phyloP scores from a whole-genome alignment of 768 basidiomycete genomes.

The Hydnomerulius pinastri region DNA sequence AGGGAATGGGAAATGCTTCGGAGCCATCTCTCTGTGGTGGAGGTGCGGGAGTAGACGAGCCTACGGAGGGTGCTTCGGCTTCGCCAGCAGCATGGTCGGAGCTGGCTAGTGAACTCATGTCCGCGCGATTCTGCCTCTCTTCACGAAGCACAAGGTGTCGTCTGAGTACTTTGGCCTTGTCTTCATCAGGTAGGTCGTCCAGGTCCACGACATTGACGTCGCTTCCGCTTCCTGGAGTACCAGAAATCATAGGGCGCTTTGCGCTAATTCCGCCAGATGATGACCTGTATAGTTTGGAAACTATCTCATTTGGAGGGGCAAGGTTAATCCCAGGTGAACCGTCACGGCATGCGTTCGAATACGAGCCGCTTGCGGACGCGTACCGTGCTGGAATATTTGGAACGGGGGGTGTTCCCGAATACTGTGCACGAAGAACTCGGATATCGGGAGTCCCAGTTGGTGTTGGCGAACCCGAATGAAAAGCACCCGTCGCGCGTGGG shows the following conservation, averaged over 20 bases:
- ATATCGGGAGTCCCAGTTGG: slow-evolving; percentile 65
- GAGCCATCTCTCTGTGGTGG: slow-evolving; percentile 46
- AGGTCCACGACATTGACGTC: slow-evolving; percentile 38
- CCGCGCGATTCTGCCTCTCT: slow-evolving; percentile 42
- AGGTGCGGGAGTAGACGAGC: slow-evolving; percentile 28
- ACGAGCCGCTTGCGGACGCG: slow-evolving; percentile 43
- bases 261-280: slow-evolving; percentile 42
- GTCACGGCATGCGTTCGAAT: slow-evolving; percentile 5
- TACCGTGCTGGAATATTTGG: slow-evolving; percentile 58
- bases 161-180: slow-evolving; percentile 79
- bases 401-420: slow-evolving; percentile 54
- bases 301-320: slow-evolving; percentile 12
- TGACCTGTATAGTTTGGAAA: slow-evolving; percentile 17
- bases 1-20: slow-evolving; percentile 86
- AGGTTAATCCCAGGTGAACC: slow-evolving; percentile 9
- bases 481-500: slow-evolving; percentile 20
- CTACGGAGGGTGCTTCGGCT: slow-evolving; percentile 20
- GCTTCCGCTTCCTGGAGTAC: slow-evolving; percentile 31
- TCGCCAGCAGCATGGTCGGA: slow-evolving; percentile 27
- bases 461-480: slow-evolving; percentile 27
- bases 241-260: slow-evolving; percentile 32
- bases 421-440: slow-evolving; percentile 64
- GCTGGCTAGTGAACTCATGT: slow-evolving; percentile 19
- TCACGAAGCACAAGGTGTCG: slow-evolving; percentile 79
- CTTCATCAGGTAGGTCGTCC: slow-evolving; percentile 73